Evolutionary conservation across 2,329 filamentous ascomycete genomes (phyloP).

Genomic region (Phyllosticta citriasiana): DNA sequence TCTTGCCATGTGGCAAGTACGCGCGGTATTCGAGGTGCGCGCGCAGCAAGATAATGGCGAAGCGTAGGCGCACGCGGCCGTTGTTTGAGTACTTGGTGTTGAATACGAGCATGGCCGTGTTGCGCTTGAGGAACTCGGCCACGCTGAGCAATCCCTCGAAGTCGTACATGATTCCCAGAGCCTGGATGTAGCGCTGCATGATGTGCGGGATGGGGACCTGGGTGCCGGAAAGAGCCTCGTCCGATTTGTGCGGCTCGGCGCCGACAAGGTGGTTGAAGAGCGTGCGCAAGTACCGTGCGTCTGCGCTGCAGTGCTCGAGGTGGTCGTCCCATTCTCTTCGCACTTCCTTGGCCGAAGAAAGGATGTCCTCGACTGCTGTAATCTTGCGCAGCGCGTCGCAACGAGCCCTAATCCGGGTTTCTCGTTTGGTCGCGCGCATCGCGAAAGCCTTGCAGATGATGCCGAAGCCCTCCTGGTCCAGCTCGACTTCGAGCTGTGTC

Average conservation of each 20-base stretch:
- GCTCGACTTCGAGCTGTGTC: background rate
- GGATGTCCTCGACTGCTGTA: background rate
- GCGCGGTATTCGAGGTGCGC: conserved; percentile 28
- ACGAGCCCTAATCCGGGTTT: background rate
- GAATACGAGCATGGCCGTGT: background rate
- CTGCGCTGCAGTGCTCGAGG: background rate
- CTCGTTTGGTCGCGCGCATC: background rate
- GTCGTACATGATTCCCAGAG: conserved; percentile 53
- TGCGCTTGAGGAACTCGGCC: background rate
- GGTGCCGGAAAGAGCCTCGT: conserved; percentile 19
- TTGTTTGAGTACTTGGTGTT: background rate
- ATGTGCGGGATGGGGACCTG: conserved; percentile 37
- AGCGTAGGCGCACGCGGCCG: conserved; percentile 39
- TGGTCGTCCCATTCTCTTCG: background rate
- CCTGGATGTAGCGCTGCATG: conserved; percentile 52
- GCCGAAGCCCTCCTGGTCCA: conserved; percentile 3
- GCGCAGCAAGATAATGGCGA: conserved; percentile 30
- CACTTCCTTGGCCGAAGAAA: background rate
- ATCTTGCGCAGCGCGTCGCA: background rate
- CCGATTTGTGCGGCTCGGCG: background rate
- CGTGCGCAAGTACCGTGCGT: conserved; percentile 3
- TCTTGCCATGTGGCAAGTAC: background rate
- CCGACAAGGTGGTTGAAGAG: conserved; percentile 7
- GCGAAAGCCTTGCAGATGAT: background rate
- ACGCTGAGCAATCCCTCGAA: conserved; percentile 47